Base-by-base conservation (phyloP, 208 protist species). In the Leishmania tarentolae region DNA sequence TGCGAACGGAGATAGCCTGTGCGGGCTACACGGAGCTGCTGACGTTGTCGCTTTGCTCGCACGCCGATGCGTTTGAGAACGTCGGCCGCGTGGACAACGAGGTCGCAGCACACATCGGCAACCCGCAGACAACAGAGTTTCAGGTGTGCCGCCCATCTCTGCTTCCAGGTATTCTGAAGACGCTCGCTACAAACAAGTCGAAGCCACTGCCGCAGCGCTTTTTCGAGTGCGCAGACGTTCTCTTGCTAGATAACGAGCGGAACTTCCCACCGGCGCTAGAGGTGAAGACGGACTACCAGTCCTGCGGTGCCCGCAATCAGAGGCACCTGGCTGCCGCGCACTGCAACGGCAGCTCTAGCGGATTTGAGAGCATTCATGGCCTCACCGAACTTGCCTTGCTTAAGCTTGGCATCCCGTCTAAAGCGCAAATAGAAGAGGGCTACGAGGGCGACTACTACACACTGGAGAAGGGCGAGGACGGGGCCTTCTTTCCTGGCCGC, bases 221-320 rank as follows among this genome's bases (percentile, higher is more conserved):
- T 52, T 99, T 99, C 86, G 99, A 99, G 89, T 90, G 99, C 74
- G 78, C 91, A 0, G 99, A 99, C 91, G 97, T 99, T n/a, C 91
- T 99, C 15, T 80, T 98, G 31, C 78, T 97, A 40, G 95, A 99
- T 86, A 88, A 93, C 77, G 85, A 81, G n/a, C 90, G 83, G 42
- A 97, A 97, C 86, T 97, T 97, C 80, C 91, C 94, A 15, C 88
- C 90, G 2, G 82, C 97, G 59, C 89, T 97, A 40, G 96, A 98
- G 71, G 63, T 85, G 5, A 71, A 46, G n/a, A 68, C 53, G 6
- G 57, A 71, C 70, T 97, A 94, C 84, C 86, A 85, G 50, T 88
- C 90, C 47, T 90, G 90, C 21, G 98, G 98, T 21, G 95, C 97
- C 19, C 83, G 89, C 73, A 99, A 99, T 88, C 88, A 97, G 76